Percentiles rank a stretch among this genome's conserved stretches.
phyloP scores from a whole-genome alignment of 2,329 filamentous ascomycete genomes.

The Lecanicillium sp. region DNA sequence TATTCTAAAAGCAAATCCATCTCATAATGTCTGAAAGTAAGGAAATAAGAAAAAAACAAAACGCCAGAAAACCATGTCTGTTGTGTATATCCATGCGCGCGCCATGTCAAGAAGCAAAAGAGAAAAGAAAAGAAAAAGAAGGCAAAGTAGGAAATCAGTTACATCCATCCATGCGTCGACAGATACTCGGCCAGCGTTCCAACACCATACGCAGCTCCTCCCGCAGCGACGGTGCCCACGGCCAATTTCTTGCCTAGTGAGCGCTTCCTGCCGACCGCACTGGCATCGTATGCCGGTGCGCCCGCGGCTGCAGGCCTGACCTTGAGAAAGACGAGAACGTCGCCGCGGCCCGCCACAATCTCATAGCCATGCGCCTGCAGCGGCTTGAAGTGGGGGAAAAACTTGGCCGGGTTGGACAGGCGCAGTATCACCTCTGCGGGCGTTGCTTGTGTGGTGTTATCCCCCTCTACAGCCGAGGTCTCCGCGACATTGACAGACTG shows the following conservation, averaged over 20 bases:
- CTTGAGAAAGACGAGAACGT: conserved; percentile 63
- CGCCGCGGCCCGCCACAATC: conserved; percentile 55
- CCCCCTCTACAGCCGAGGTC: conserved; percentile 48
- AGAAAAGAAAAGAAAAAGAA: not conserved
- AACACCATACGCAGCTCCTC: conserved; percentile 50
- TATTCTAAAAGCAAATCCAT: not conserved
- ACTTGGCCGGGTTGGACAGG: conserved; percentile 57
- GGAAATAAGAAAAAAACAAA: conserved; percentile 2
- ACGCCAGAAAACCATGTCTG: conserved; percentile 5
- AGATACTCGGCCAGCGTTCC: conserved; percentile 56
- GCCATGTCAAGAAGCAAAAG: conserved; percentile 5
- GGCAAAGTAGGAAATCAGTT: not conserved
- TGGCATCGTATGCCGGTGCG: not conserved
- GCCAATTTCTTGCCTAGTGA: conserved; percentile 42
- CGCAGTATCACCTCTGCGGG: conserved; percentile 55
- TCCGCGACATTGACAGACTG: conserved; percentile 54
- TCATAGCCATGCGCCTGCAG: conserved; percentile 59
- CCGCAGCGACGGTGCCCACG: conserved; percentile 49
- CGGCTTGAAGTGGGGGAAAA: conserved; percentile 55
- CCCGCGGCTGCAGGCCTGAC: conserved; percentile 28
- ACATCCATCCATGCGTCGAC: conserved; percentile 26
- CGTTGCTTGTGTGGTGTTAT: conserved; percentile 32
- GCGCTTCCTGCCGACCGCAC: conserved; percentile 24
- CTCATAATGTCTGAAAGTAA: not conserved
- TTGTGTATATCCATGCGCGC: conserved; percentile 4